Evolutionary conservation across 2,329 filamentous ascomycete species (phyloP).

Genomic region (Venturia asperata): DNA sequence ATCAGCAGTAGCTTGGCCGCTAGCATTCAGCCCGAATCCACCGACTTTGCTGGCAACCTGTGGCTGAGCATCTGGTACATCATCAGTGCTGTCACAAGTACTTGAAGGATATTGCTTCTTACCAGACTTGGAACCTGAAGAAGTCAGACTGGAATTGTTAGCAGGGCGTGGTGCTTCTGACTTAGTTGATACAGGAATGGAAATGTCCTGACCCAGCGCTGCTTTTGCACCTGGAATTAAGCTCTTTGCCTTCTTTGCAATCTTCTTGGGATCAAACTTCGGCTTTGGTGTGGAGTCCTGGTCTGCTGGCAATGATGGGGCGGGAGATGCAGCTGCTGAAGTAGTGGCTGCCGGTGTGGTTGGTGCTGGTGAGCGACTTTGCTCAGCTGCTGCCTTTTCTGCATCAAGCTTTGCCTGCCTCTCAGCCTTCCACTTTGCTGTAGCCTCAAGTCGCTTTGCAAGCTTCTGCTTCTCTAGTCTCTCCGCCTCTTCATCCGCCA

Average conservation of each 20-base stretch:
- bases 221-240: slow-evolving; percentile 6
- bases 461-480: slow-evolving; percentile 4
- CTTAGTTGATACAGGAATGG: slow-evolving; percentile 32
- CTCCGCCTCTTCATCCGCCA: slow-evolving; percentile 19
- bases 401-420: slow-evolving; percentile 74
- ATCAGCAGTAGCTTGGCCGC: slow-evolving; percentile 50
- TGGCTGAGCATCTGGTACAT: slow-evolving; percentile 26
- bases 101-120: background rate
- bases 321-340: slow-evolving; percentile 68
- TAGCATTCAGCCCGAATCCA: slow-evolving; percentile 70
- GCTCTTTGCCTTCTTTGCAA: slow-evolving; percentile 65
- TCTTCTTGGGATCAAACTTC: slow-evolving; percentile 82
- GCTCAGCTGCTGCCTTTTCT: slow-evolving; percentile 64
- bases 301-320: slow-evolving; percentile 20
- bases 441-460: slow-evolving; percentile 15
- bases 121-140: slow-evolving; percentile 31
- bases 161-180: slow-evolving; percentile 33
- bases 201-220: slow-evolving; percentile 49
- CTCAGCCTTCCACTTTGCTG: slow-evolving; percentile 54
- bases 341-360: slow-evolving; percentile 48
- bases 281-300: slow-evolving; percentile 58
- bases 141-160: slow-evolving; percentile 29
- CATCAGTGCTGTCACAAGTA: background rate
- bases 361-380: slow-evolving; percentile 11
- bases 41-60: slow-evolving; percentile 61